Base-by-base conservation (phyloP, 495 filamentous ascomycete species). In the Aspergillus saccharolyticus region DNA sequence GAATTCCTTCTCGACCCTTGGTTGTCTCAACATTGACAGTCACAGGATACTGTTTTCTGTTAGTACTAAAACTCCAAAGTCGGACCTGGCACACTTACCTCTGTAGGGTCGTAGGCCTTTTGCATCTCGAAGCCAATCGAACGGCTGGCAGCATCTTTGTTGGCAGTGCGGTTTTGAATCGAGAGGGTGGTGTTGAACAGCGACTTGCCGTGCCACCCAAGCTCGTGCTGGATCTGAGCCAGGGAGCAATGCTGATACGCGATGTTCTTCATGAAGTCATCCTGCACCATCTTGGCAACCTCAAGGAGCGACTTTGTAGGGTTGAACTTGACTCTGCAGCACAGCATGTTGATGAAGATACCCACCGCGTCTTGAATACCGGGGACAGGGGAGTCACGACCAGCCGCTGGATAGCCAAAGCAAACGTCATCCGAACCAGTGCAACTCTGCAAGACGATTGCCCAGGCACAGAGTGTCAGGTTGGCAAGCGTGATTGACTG, bases 181-280 rank as follows among this genome's bases (percentile, higher is more conserved):
- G 82, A 84, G n/a, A 83, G 66, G 0, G 78, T 78, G 15, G 82
- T 84, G 60, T 85, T 83, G 70, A 82, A 84, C 1, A 85, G 65
- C 12, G 77, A 62, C 55, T 78, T 76, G 17, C 77, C 76, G 47
- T 75, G 66, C 54, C 76, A 63, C 4, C 79, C 75, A 52, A 84
- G 70, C 42, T 80, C 76, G 54, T 84, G 80, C 59, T 85, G 82
- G 16, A 84, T 74, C 28, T 74, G 70, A 2, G 80, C 80, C 19
- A 85, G 68, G 0, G 81, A 81, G 63, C 75, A 80, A 49, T 72
- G 76, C 51, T 83, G 81, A 58, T 79, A 74, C 9, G 74, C 70
- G 42, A 82, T 63, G 54, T 73, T 77, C 42, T 71, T 53, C 12
- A 83, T 66, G 45, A 79, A 79, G 39, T 81, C 76, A 12, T 72